Evolutionary conservation across 2,329 filamentous ascomycete genomes (phyloP), one percentile per base, ranked within the genome.

Genomic region (Xylariales sp.): DNA sequence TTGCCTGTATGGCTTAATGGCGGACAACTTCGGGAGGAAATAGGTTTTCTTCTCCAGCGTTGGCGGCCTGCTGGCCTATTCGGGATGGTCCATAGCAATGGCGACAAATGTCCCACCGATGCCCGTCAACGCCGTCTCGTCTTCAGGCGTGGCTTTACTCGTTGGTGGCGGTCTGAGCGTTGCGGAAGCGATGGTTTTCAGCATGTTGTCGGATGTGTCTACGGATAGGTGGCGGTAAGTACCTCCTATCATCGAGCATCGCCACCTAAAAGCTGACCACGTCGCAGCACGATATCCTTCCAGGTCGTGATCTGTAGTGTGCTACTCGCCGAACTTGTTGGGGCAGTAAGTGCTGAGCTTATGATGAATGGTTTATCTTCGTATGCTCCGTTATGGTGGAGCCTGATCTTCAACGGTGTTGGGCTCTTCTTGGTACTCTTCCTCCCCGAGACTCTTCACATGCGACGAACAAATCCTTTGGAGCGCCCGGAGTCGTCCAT

Each of bases 141-240:
- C 24, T 8, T 24, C 40, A 7, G 34, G 35, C 7, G 14, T 43
- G 3, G 31, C 28, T 4, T n/a, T 46, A 9, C 25, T 43, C 9
- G 20, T 43, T 3, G 44, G 40, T 5, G 44, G 40, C 5, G 44
- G 40, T 10, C n/a, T 43, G 25, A 33, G 44, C 5, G 32, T 46
- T 4, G 35, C 18, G 5, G 44, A 46, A 24, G 44, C 44, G 5
- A 35, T 40, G 22, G 35, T 43, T 4, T 43, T 46, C 14, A 40
- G 36, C 19, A 43, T 37, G 3, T 31, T 43, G 15, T 29, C 35
- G 4, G 36, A 46, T 24, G 16, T 46, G 6, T 21, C 40, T 3
- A n/a, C 25, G 9, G 18, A 36, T 9, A 19, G 22, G 12, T 43
- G 44, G 40, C 24, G 40, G 44, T 46, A 29, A 39, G 40, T 9